A percentile compares a stretch with the other conserved stretches of the same genome.
These are phyloP conservation scores for Stephanodiscus triporus DNA, from an alignment of 108 stramenopile species.

Conservation along the genomic window DNA sequence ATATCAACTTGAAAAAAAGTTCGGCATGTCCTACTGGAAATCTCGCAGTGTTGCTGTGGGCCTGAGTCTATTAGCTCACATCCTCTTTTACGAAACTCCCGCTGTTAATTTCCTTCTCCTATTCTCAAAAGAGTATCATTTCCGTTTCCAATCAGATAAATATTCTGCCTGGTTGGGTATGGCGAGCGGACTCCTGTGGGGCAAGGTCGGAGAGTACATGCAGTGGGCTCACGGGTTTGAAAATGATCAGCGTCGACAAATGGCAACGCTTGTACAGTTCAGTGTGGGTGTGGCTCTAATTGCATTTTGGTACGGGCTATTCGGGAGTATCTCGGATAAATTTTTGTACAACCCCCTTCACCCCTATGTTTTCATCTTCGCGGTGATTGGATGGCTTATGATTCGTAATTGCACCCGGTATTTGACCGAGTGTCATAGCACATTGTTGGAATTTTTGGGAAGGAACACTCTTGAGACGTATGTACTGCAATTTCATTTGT, in stretches of 20 bases:
- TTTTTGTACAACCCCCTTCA: conserved; percentile 85
- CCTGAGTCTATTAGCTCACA: conserved; percentile 54
- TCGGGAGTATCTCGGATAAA: conserved; percentile 74
- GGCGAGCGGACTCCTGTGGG: conserved; percentile 58
- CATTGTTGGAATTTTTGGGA: conserved; percentile 84
- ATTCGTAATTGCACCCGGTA: conserved; percentile 87
- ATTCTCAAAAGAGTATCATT: conserved; percentile 70
- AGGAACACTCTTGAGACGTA: conserved; percentile 94
- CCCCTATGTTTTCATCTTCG: conserved; percentile 87
- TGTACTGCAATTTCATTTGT: conserved; percentile 94
- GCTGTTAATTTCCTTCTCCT: conserved; percentile 54
- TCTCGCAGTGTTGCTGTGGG: conserved; percentile 49
- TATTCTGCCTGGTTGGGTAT: conserved; percentile 71
- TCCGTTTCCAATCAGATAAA: conserved; percentile 75
- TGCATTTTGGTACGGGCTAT: conserved; percentile 58
- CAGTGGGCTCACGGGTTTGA: conserved; percentile 61
- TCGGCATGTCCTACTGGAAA: conserved; percentile 50
- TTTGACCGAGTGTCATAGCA: conserved; percentile 67
- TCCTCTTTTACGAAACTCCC: conserved; percentile 69
- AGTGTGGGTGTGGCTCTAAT: conserved; percentile 51
- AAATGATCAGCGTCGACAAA: conserved; percentile 27
- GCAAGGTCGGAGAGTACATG: conserved; percentile 59
- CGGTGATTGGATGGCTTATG: conserved; percentile 86
- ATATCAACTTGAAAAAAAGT: conserved; percentile 34
- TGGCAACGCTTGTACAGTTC: conserved; percentile 51